These are phyloP conservation scores for Microdochium nivale DNA, from an alignment of 2,329 filamentous ascomycete species.

Conservation along the genomic window DNA sequence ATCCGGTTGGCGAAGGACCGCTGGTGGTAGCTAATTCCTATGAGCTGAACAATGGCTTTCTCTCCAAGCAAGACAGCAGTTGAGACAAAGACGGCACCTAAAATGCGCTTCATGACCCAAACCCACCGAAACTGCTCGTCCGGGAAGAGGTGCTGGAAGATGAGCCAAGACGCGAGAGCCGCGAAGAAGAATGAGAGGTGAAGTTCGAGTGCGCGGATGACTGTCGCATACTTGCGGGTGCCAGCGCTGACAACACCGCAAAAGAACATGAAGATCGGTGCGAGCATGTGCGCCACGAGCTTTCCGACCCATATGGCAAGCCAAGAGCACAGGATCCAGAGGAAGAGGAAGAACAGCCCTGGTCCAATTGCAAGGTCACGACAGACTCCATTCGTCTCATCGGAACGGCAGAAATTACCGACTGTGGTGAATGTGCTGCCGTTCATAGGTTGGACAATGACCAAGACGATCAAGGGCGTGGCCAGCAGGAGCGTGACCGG, in stretches of 20 bases:
- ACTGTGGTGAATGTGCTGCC: slow-evolving; percentile 11
- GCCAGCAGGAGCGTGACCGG: slow-evolving; percentile 55
- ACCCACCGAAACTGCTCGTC: slow-evolving; percentile 39
- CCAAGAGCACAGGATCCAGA: slow-evolving; percentile 65
- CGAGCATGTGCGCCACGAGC: slow-evolving; percentile 51
- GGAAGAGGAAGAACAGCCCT: slow-evolving; percentile 51
- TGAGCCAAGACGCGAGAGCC: slow-evolving; percentile 53
- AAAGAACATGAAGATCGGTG: slow-evolving; percentile 58
- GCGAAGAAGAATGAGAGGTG: slow-evolving; percentile 62
- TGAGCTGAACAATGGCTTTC: slow-evolving; percentile 71
- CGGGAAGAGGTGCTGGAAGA: slow-evolving; percentile 48
- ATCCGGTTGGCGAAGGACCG: slow-evolving; percentile 77
- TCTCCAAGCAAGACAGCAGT: slow-evolving; percentile 66
- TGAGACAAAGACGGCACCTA: slow-evolving; percentile 59
- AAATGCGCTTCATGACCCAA: slow-evolving; percentile 51
- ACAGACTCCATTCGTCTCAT: slow-evolving; percentile 11
- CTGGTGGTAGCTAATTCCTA: slow-evolving; percentile 78
- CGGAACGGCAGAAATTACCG: slow-evolving; percentile 29
- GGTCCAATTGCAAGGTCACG: slow-evolving; percentile 27
- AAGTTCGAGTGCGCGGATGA: slow-evolving; percentile 56
- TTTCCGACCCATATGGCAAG: slow-evolving; percentile 59
- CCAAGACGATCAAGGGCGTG: slow-evolving; percentile 50
- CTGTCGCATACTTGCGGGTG: slow-evolving; percentile 60
- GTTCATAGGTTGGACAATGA: slow-evolving; percentile 13
- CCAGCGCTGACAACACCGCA: slow-evolving; percentile 61